A percentile compares a stretch with the other conserved stretches of the same genome.
phyloP scores from a whole-genome alignment of 305 asterid species.

The Fraxinus sp. region DNA sequence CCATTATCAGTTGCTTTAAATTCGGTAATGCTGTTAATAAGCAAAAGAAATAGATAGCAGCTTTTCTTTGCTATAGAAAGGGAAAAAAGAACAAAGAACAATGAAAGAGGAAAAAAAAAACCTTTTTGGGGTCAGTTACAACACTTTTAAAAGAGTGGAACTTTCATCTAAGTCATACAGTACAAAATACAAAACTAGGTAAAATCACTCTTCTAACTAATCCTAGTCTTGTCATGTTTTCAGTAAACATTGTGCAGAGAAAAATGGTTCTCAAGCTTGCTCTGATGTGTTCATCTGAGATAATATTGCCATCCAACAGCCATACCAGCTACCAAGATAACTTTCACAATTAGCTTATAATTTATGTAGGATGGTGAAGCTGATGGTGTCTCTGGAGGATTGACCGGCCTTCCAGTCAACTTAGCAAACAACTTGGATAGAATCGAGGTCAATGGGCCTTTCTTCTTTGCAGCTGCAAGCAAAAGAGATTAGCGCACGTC shows the following conservation, averaged over 20 bases:
- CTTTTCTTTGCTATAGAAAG: not conserved
- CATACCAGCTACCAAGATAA: slow-evolving; percentile 53
- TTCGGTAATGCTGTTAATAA: too few species aligned
- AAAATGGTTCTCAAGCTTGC: slow-evolving; percentile 20
- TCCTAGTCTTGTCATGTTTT: slow-evolving; percentile 18
- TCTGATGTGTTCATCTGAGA: slow-evolving; percentile 40
- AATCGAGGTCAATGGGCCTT: slow-evolving; percentile 50
- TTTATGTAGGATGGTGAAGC: slow-evolving; percentile 38
- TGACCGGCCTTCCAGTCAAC: slow-evolving; percentile 55
- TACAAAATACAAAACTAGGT: not conserved
- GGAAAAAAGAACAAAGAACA: not conserved
- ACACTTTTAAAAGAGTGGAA: not conserved
- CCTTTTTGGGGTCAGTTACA: not conserved
- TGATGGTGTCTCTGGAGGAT: slow-evolving; percentile 40
- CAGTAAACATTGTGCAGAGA: slow-evolving; percentile 34
- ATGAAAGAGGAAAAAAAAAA: too few species aligned
- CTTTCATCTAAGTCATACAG: slow-evolving; percentile 5
- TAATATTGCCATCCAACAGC: slow-evolving; percentile 80
- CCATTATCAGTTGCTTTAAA: not conserved
- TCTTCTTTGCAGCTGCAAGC: slow-evolving; percentile 48
- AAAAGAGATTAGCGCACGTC: slow-evolving; percentile 7
- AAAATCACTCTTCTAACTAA: slow-evolving; percentile 21
- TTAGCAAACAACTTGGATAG: slow-evolving; percentile 59
- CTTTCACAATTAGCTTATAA: slow-evolving; percentile 60
- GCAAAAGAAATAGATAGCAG: not conserved